Evolutionary conservation across 225 moss, liverwort and hornwort genomes (phyloP), one percentile per base, ranked within the genome.

Genomic region (Pseudisothecium myosuroides): DNA sequence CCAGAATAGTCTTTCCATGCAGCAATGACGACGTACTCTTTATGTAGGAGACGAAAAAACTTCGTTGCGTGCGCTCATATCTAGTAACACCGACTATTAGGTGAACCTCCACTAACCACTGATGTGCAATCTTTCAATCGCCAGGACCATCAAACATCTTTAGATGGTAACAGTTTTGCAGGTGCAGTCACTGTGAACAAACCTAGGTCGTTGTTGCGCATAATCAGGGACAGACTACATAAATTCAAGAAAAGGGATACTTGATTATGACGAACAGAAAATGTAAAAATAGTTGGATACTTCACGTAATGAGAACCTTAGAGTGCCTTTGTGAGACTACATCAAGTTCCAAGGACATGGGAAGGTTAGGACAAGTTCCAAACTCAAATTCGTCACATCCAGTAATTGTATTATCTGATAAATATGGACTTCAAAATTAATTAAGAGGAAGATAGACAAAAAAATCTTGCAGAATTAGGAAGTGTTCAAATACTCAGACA

Each of bases 21-120:
- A 17, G 4, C 10, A 26, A 37, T 4, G 6, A 14, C 17, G 17
- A 52, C 12, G 31, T 47, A 27, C 10, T 28, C 29, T 6, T 6
- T 8, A 36, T 3, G 4, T 12, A 52, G 15, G 4, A 0, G 15
- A 55, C 15, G 16, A 24, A 2, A 23, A 14, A 22, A 1, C 6
- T 9, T 10, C 55, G 10, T 0, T 2, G 10, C 16, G 2, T 15
- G 14, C 14, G 14, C 49, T 0, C 32, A 10, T 32, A 7, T 21
- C 12, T 2, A 5, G 1, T 1, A 8, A 22, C 8, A 34, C 14
- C 3, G 22, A 36, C 14, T 22, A 1, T 5, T 58, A 3, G 37
- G 11, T 49, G 0, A 26, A 17, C 36, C 2, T 6, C 4, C 54
- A 28, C 12, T 31, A 31, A 17, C 39, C 39, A 12, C 39, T 56